Percentiles rank a stretch among this genome's conserved stretches.
Evolutionary conservation across 352 stramenopile species (phyloP).

Genomic region (Globisporangium camurandrum): DNA sequence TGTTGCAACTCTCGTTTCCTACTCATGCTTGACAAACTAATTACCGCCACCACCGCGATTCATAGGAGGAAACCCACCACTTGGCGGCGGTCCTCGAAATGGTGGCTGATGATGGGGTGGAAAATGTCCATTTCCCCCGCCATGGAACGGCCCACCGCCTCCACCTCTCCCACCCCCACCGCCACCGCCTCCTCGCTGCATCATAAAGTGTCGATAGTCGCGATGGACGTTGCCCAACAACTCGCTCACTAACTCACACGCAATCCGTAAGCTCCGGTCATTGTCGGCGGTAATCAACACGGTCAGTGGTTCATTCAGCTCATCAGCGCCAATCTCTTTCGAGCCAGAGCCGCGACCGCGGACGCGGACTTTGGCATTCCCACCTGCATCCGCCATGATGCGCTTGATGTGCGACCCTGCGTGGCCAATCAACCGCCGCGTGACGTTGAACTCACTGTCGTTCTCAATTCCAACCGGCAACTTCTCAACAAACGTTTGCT

Average conservation of each 20-base stretch:
- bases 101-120: too few relatives aligned
- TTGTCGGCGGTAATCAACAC: constrained; percentile 82
- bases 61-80: constrained; percentile 12
- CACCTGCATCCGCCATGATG: constrained; percentile 74
- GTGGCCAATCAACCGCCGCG: constrained; percentile 75
- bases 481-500: constrained; percentile 51
- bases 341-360: constrained; percentile 74
- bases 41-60: background rate
- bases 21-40: background rate
- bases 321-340: constrained; percentile 63
- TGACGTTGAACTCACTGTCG: constrained; percentile 80
- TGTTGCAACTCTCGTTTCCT: too few relatives aligned
- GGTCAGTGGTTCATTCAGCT: constrained; percentile 73
- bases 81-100: background rate
- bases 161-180: background rate
- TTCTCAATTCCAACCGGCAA: constrained; percentile 82
- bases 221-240: constrained; percentile 65
- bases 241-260: constrained; percentile 56
- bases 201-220: constrained; percentile 66
- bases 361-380: constrained; percentile 78
- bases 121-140: background rate
- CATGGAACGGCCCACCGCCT: background rate
- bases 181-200: constrained; percentile 14
- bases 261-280: constrained; percentile 76
- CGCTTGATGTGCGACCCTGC: constrained; percentile 81